A percentile compares a stretch with the other conserved stretches of the same genome.
These are phyloP conservation scores for Aspergillus hiratsukae DNA, from an alignment of 2,329 filamentous ascomycete genomes.

Conservation along the genomic window DNA sequence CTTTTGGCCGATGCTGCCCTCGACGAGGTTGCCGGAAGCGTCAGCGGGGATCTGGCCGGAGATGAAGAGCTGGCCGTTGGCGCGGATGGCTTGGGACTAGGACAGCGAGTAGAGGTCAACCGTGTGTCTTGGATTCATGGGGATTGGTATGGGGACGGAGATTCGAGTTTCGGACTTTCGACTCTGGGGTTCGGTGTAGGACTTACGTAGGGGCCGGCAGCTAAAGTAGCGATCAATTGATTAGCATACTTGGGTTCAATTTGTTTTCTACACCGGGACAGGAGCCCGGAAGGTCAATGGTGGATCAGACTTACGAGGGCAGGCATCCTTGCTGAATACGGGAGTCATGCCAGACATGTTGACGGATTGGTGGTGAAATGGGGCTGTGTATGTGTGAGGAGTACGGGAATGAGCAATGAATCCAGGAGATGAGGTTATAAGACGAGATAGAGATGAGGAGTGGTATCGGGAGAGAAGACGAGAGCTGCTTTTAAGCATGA, in stretches of 20 bases:
- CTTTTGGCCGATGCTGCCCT: constrained; percentile 63
- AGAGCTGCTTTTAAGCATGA: constrained; percentile 23
- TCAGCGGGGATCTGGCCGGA: constrained; percentile 75
- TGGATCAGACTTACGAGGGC: constrained; percentile 38
- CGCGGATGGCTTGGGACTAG: constrained; percentile 59
- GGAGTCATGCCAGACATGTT: constrained; percentile 37
- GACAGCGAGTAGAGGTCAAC: not conserved
- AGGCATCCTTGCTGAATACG: constrained; percentile 41
- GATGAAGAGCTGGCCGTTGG: constrained; percentile 64
- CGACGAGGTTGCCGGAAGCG: constrained; percentile 54
- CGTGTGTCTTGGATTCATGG: not conserved
- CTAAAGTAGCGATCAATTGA: constrained; percentile 17
- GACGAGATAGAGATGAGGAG: constrained; percentile 2
- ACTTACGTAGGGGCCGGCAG: constrained; percentile 43
- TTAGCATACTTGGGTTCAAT: constrained; percentile 1
- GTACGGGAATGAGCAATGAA: constrained; percentile 11
- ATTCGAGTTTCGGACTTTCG: not conserved
- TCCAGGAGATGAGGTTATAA: constrained; percentile 3
- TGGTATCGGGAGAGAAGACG: constrained; percentile 16
- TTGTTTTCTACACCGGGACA: not conserved
- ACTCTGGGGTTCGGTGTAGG: not conserved
- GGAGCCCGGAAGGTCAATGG: not conserved
- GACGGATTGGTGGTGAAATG: constrained; percentile 13
- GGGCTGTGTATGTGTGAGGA: constrained; percentile 2
- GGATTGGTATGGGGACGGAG: not conserved